phyloP scores from a whole-genome alignment of 2,329 filamentous ascomycete genomes.

The Microsporum canis region DNA sequence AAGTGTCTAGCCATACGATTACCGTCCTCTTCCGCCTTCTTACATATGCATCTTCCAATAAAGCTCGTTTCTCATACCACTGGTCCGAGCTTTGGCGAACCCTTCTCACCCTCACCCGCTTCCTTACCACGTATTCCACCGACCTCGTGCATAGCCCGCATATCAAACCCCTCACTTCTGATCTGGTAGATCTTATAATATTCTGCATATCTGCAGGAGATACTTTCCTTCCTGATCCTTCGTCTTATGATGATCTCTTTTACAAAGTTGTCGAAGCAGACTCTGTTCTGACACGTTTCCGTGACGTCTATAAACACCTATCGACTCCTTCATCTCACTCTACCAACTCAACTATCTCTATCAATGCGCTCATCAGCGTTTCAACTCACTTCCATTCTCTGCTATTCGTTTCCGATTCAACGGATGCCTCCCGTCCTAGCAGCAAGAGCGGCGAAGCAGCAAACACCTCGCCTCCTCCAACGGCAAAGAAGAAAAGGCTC shows the following conservation, averaged over 20 bases:
- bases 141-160: constrained; percentile 60
- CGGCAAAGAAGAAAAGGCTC: constrained; percentile 49
- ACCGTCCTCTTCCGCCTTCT: constrained; percentile 73
- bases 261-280: constrained; percentile 95
- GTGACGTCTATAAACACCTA: constrained; percentile 55
- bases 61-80: constrained; percentile 75
- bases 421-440: constrained; percentile 31
- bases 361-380: constrained; percentile 74
- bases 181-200: constrained; percentile 70
- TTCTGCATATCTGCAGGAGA: constrained; percentile 79
- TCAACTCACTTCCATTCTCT: constrained; percentile 72
- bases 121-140: constrained; percentile 72
- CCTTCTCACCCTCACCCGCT: constrained; percentile 75
- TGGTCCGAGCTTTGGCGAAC: constrained; percentile 94
- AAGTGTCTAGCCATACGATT: constrained; percentile 48
- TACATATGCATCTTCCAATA: constrained; percentile 69
- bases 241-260: constrained; percentile 90
- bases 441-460: constrained; percentile 13
- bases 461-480: constrained; percentile 19
- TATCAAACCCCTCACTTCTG: constrained; percentile 62
- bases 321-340: constrained; percentile 14
- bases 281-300: constrained; percentile 69
- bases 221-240: constrained; percentile 74
- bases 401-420: constrained; percentile 46
- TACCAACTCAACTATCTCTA: constrained; percentile 35